phyloP scores from a whole-genome alignment of 768 basidiomycete species.

The Psilocybe subaeruginosa region DNA sequence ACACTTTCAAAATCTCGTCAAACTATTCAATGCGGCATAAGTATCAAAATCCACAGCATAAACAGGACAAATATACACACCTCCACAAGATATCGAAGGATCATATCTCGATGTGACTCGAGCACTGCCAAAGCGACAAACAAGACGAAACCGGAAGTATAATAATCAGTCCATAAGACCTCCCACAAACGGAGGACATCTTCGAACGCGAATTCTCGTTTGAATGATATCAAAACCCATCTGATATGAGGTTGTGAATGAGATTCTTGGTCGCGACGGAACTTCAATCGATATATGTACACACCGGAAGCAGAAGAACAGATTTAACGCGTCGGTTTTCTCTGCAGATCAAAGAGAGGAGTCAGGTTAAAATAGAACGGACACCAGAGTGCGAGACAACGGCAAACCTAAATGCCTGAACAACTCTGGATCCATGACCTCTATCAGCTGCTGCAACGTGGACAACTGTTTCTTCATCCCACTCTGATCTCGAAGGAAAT shows the following conservation, averaged over 20 bases:
- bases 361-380: background rate
- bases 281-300: slow-evolving; percentile 24
- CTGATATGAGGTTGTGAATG: background rate
- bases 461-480: slow-evolving; percentile 96
- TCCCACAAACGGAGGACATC: slow-evolving; percentile 94
- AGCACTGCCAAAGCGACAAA: slow-evolving; percentile 94
- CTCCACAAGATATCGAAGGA: slow-evolving; percentile 93
- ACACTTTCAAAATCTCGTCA: slow-evolving; percentile 77
- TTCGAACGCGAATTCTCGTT: slow-evolving; percentile 94
- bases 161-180: slow-evolving; percentile 90
- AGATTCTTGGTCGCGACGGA: slow-evolving; percentile 2
- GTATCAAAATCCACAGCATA: background rate
- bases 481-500: slow-evolving; percentile 94
- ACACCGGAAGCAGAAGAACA: slow-evolving; percentile 98
- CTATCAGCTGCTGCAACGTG: slow-evolving; percentile 87
- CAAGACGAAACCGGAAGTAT: slow-evolving; percentile 85
- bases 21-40: slow-evolving; percentile 50
- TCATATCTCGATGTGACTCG: slow-evolving; percentile 94
- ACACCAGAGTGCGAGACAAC: background rate
- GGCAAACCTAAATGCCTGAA: slow-evolving; percentile 82
- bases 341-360: slow-evolving; percentile 34
- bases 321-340: slow-evolving; percentile 89
- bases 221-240: slow-evolving; percentile 93
- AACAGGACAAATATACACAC: slow-evolving; percentile 37
- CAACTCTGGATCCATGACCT: slow-evolving; percentile 94